Evolutionary conservation across 1,139 yeast species (phyloP).

Genomic region (Pichia sp.): DNA sequence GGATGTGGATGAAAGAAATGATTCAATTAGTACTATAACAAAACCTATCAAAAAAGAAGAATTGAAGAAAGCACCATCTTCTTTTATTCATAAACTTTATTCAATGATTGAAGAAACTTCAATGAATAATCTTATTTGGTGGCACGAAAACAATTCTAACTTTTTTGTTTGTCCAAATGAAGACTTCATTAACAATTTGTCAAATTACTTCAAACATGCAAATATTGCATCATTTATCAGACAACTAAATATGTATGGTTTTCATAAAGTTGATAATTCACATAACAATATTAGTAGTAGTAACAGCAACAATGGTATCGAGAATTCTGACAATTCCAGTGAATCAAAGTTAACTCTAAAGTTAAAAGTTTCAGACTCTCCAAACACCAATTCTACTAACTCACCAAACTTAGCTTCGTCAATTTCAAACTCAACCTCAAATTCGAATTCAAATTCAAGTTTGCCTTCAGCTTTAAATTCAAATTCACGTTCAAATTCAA

Average conservation of each 20-base stretch:
- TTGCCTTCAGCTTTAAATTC: neutral
- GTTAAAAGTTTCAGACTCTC: neutral
- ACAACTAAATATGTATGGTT: conserved; percentile 73
- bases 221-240: conserved; percentile 68
- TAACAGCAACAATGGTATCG: neutral
- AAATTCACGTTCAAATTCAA: neutral
- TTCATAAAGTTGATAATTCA: conserved; percentile 51
- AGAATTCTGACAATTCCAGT: neutral
- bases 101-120: conserved; percentile 51
- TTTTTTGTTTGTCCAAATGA: conserved; percentile 62
- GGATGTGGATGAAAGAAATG: neutral
- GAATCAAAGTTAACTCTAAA: neutral
- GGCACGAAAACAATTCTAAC: conserved; percentile 58
- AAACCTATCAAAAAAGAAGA: conserved; percentile 3
- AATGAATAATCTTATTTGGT: conserved; percentile 58
- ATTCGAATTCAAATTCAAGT: neutral
- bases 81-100: conserved; percentile 56
- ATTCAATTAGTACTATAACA: neutral
- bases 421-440: neutral
- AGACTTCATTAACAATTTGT: conserved; percentile 55
- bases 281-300: neutral
- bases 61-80: conserved; percentile 23
- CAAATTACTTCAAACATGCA: conserved; percentile 71
- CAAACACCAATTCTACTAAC: neutral
- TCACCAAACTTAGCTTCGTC: neutral